phyloP scores from a whole-genome alignment of 192 early-diverging fungal species.

The Coemansia sp. region DNA sequence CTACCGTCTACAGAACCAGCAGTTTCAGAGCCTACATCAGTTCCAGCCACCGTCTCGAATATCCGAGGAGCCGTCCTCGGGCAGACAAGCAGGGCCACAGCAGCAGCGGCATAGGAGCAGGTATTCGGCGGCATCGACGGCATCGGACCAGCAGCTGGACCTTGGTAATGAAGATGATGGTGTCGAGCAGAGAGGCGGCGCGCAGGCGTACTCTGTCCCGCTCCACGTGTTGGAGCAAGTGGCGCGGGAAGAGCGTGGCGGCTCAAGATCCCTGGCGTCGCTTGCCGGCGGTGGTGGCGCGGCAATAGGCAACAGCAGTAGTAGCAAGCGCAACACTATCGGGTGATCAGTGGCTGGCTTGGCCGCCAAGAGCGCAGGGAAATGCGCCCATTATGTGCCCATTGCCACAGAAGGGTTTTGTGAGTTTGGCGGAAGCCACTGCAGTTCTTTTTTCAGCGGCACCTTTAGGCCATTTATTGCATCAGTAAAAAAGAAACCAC shows the following conservation, averaged over 20 bases:
- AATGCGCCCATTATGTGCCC: too few species aligned
- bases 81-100: background rate
- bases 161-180: too few species aligned
- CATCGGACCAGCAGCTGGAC: background rate
- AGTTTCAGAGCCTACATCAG: conserved; percentile 32
- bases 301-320: background rate
- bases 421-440: too few species aligned
- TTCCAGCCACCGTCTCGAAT: conserved; percentile 14
- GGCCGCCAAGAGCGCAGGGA: too few species aligned
- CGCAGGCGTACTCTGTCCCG: too few species aligned
- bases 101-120: background rate
- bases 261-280: background rate
- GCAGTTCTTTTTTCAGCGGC: too few species aligned
- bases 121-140: conserved; percentile 1
- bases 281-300: background rate
- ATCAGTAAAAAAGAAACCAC: too few species aligned
- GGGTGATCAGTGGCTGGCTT: background rate
- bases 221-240: background rate
- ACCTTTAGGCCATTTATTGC: too few species aligned
- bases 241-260: background rate
- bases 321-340: conserved; percentile 1
- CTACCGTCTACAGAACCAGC: conserved; percentile 41
- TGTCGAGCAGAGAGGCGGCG: background rate
- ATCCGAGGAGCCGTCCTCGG: conserved; percentile 10
- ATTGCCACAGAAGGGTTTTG: too few species aligned